Conservation (phyloP, 352 stramenopile genomes). For the Globisporangium paroecandrum region DNA sequence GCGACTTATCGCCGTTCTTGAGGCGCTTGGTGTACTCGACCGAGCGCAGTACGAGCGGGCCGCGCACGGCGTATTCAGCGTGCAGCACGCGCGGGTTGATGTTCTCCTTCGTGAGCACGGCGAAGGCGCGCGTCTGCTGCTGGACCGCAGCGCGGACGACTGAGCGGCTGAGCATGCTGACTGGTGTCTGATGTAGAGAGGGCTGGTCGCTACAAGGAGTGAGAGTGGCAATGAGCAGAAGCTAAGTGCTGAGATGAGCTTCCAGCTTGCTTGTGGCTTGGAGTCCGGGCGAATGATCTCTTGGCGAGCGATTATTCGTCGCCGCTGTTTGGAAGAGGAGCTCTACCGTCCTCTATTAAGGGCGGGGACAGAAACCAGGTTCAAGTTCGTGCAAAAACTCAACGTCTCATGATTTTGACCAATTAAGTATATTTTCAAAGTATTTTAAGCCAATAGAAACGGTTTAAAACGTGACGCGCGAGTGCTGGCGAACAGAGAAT, state of each 20-base stretch:
- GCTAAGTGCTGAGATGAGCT: not conserved
- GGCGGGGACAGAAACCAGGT: not conserved
- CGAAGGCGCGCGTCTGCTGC: conserved; percentile 37
- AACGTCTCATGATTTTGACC: not conserved
- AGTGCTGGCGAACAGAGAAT: not conserved
- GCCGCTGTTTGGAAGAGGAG: conserved; percentile 8
- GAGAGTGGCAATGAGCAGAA: conserved; percentile 10
- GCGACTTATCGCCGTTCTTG: conserved; percentile 54
- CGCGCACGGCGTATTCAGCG: conserved; percentile 88
- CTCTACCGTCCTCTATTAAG: not conserved
- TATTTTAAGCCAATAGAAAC: not conserved
- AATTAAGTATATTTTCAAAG: not conserved
- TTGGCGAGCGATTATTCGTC: conserved; percentile 6
- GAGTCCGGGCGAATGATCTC: conserved; percentile 6
- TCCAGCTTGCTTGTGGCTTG: not conserved
- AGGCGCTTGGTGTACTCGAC: conserved; percentile 75
- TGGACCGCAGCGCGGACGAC: conserved; percentile 1
- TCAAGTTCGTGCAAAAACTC: not conserved
- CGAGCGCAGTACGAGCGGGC: conserved; percentile 79
- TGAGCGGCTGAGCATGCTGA: conserved; percentile 11
- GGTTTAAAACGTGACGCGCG: not conserved
- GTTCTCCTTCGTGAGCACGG: conserved; percentile 68
- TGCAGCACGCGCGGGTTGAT: conserved; percentile 80
- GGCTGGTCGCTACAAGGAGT: not conserved
- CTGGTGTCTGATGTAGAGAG: not conserved